Base-by-base conservation (phyloP, 352 stramenopile species). In the Phytophthora hybrid region DNA sequence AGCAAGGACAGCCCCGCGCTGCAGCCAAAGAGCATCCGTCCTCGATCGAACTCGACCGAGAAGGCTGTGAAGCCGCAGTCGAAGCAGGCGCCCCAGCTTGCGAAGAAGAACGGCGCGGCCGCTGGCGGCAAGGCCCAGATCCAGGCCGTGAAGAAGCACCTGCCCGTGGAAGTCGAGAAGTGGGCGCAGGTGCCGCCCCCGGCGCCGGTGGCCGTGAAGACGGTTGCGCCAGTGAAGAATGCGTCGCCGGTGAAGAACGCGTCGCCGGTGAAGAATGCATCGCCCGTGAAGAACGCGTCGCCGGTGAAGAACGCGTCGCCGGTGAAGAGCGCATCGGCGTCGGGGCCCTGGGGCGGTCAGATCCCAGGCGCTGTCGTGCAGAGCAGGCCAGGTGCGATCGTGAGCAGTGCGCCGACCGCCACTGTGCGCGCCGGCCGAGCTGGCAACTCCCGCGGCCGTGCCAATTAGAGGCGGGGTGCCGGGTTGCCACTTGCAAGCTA, bases 131-230 rank as follows among this genome's bases (percentile, higher is more conserved):
- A 68, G 47, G 9, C 47, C 19, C 47, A 26, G 18, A 52, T 52
- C 46, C 46, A 52, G 18, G n/a, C 6, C 11, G 56, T 34, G 21
- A 60, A 68, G 61, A 68, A 60, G 61, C 19, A 68, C 61, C 10
- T 62, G 21, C 52, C 62, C 1, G 62, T 49, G n/a, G 60, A 67
- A 37, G 51, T 55, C 13, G 39, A 66, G 39, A 18, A 54, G 14
- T 31, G 18, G 51, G 21, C 14, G 34, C 14, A 26, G 6, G 62
- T 62, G 46, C 62, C 62, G 19, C 62, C 62, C 29, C 52, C 52
- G 23, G 62, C 62, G 1, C 62, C 62, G 23, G 21, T 58, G 5
- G 34, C 13, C n/a, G 37, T 60, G 34, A 63, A 63, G 37, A 21
- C 16, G 57, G 7, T 18, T 8, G 39, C 14, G 3, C 39, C 57